phyloP scores from a whole-genome alignment of 192 early-diverging fungal genomes.

The Coemansia sp. region DNA sequence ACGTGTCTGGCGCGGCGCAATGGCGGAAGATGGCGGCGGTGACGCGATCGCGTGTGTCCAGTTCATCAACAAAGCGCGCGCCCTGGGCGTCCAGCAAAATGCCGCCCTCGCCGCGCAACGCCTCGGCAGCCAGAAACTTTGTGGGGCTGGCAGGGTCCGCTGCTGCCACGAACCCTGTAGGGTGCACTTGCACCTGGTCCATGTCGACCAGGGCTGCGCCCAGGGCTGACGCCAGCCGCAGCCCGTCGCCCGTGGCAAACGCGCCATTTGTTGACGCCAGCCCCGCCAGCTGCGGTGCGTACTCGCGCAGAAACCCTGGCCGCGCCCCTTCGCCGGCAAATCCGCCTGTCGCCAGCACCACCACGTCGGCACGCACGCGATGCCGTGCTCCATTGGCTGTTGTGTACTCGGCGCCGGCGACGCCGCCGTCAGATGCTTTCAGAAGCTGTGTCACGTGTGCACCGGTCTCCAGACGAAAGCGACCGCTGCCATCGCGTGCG shows the following conservation, averaged over 20 bases:
- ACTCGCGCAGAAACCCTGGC: slow-evolving; percentile 74
- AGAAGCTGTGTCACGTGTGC: slow-evolving; percentile 79
- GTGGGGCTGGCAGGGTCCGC: slow-evolving; percentile 86
- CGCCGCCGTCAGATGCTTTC: slow-evolving; percentile 59
- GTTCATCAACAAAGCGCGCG: slow-evolving; percentile 88
- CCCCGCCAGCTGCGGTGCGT: slow-evolving; percentile 72
- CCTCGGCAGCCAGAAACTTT: slow-evolving; percentile 95
- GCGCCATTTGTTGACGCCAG: slow-evolving; percentile 91
- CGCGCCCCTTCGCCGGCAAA: slow-evolving; percentile 88
- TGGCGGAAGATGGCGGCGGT: slow-evolving; percentile 85
- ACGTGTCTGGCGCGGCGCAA: slow-evolving; percentile 19
- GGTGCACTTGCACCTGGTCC: slow-evolving; percentile 96
- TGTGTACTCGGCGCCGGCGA: slow-evolving; percentile 82
- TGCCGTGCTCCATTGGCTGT: slow-evolving; percentile 72
- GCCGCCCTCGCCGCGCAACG: slow-evolving; percentile 91
- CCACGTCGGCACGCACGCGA: slow-evolving; percentile 57
- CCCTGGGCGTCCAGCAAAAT: slow-evolving; percentile 78
- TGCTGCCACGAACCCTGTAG: slow-evolving; percentile 92
- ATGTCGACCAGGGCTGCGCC: slow-evolving; percentile 89
- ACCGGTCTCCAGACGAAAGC: slow-evolving; percentile 79
- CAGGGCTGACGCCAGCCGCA: slow-evolving; percentile 77
- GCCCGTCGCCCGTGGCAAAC: slow-evolving; percentile 93
- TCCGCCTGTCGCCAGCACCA: slow-evolving; percentile 92
- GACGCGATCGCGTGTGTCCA: slow-evolving; percentile 92
- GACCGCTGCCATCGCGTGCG: slow-evolving; percentile 62